These are phyloP conservation scores for Cucurbita moschata DNA, from an alignment of 306 rosid genomes.

Conservation along the genomic window DNA sequence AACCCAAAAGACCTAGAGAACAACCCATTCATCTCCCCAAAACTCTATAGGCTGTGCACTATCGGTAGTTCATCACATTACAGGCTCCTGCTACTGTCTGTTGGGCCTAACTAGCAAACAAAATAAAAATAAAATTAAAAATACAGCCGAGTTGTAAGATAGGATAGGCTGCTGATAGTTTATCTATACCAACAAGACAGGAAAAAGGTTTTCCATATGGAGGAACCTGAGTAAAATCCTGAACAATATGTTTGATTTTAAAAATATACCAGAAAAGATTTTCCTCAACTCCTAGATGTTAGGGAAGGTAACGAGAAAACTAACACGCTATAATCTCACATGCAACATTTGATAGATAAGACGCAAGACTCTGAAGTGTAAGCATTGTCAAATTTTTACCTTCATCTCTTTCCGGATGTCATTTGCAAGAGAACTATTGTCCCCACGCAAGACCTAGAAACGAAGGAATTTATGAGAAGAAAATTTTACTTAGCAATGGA, in stretches of 20 bases:
- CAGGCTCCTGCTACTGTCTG: background rate
- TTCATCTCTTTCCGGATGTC: constrained; percentile 99
- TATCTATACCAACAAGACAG: background rate
- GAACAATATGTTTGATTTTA: background rate
- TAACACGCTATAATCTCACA: background rate
- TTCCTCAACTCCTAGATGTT: background rate
- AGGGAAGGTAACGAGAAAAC: background rate
- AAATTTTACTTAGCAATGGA: background rate
- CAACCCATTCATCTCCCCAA: background rate
- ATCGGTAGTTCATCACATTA: background rate
- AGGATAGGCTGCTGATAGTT: background rate
- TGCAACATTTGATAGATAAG: background rate
- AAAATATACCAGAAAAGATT: background rate
- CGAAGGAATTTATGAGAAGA: constrained; percentile 16
- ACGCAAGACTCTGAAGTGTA: constrained; percentile 1
- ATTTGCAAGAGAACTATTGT: constrained; percentile 91
- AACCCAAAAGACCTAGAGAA: background rate
- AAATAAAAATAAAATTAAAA: background rate
- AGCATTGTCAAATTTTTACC: constrained; percentile 25
- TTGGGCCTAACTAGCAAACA: background rate
- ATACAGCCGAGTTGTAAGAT: background rate
- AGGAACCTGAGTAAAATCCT: background rate
- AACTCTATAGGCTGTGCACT: background rate
- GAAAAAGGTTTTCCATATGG: background rate
- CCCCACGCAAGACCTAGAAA: constrained; percentile 80